These are phyloP conservation scores for Exobasidium rhododendri DNA, from an alignment of 1,284 basidiomycete species.

Conservation along the genomic window DNA sequence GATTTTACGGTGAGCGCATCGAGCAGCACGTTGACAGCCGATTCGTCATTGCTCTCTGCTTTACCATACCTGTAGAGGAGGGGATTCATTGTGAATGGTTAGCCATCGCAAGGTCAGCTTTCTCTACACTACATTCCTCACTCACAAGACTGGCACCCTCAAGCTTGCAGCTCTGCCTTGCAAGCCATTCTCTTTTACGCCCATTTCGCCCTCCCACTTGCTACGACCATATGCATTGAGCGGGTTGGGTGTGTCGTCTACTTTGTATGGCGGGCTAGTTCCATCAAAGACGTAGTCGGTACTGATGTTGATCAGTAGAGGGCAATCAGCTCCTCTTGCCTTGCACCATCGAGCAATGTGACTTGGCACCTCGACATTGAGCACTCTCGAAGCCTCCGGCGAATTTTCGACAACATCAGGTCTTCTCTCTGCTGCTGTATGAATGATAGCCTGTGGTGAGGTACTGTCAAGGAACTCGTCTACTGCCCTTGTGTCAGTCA, in stretches of 20 bases:
- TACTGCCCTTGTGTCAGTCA: slow-evolving; percentile 56
- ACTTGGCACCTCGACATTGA: slow-evolving; percentile 58
- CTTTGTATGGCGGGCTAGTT: slow-evolving; percentile 57
- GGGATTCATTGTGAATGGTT: neutral
- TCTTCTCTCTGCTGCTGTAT: slow-evolving; percentile 60
- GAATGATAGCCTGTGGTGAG: slow-evolving; percentile 57
- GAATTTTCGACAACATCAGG: slow-evolving; percentile 54
- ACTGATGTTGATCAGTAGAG: slow-evolving; percentile 58
- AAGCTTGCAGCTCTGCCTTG: slow-evolving; percentile 51
- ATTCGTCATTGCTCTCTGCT: slow-evolving; percentile 37
- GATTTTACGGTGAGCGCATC: slow-evolving; percentile 28
- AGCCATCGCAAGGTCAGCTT: neutral
- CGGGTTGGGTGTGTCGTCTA: slow-evolving; percentile 57
- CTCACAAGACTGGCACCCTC: slow-evolving; percentile 55
- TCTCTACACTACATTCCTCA: neutral
- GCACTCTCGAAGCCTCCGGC: slow-evolving; percentile 57
- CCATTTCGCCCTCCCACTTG: slow-evolving; percentile 52
- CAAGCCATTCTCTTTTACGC: slow-evolving; percentile 38
- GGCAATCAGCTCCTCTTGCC: slow-evolving; percentile 18
- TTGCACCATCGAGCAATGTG: slow-evolving; percentile 54
- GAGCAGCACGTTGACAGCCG: slow-evolving; percentile 50
- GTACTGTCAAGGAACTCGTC: slow-evolving; percentile 54
- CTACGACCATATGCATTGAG: slow-evolving; percentile 58
- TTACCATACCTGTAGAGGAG: slow-evolving; percentile 30
- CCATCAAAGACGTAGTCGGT: slow-evolving; percentile 56